Base-by-base conservation (phyloP, 2,329 filamentous ascomycete genomes). In the Xylariaceae sp. region DNA sequence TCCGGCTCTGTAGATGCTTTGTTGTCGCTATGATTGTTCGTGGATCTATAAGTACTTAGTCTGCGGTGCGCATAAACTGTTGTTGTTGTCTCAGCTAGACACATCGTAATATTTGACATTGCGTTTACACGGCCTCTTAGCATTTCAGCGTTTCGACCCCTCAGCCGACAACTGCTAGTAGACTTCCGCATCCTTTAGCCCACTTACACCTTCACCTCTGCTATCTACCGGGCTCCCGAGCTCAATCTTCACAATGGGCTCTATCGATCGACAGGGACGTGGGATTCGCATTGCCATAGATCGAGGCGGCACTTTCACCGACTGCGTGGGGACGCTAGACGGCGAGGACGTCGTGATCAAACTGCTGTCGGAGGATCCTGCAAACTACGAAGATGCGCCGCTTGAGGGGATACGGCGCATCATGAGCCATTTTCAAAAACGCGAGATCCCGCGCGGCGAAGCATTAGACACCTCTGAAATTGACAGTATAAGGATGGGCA, bases 401-500 rank as follows among this genome's bases (percentile, higher is more conserved):
- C 81, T 96, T 15, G 92, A 96, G 76, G 92, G 92, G 23, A 96
- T 96, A 68, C 85, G 92, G 13, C 86, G 92, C 53, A 86, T 96
- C 51, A 84, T 96, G 73, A 87, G 87, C 61, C 86, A 84, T 63
- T 95, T 95, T 71, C 84, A 86, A 2, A 80, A 81, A 48, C 80
- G 81, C 53, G 86, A 93, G 4, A 92, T 95, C 37, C 89, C 90
- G 3, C 85, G 92, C 41, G 91, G 91, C 21, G 79, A 92, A 68
- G 77, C 88, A 1, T 77, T 96, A 7, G 91, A 96, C 70, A 96
- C 92, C 1, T 83, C 85, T 15, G 76, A 86, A 66, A 95, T 97
- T 63, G 90, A 94, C 63, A 92, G 89, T 50, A 96, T 97, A 69
- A 87, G 92, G 41, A 97, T 97, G 92, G 92, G 92, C 37, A 97